Percentiles rank a stretch among this genome's conserved stretches.
phyloP scores from a whole-genome alignment of 805 yeast species.

The Kuraishia ogatae region DNA sequence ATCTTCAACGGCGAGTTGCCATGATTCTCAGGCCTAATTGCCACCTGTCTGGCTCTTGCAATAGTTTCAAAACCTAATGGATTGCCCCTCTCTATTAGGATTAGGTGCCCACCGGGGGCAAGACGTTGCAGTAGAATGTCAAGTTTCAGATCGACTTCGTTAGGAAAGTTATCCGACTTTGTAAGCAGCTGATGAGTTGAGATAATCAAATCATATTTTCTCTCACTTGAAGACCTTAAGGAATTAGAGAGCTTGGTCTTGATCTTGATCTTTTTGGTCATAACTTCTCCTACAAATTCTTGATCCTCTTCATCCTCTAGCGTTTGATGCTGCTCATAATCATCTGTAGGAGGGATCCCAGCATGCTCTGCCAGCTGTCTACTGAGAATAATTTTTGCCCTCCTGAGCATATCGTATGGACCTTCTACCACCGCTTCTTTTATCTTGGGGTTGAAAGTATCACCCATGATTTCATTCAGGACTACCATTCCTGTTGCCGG shows the following conservation, averaged over 20 bases:
- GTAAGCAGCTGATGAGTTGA: constrained; percentile 71
- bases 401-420: constrained; percentile 58
- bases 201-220: constrained; percentile 71
- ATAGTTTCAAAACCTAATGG: constrained; percentile 83
- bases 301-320: constrained; percentile 5
- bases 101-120: constrained; percentile 72
- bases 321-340: constrained; percentile 5
- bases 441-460: constrained; percentile 45
- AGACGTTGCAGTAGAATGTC: constrained; percentile 51
- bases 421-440: constrained; percentile 75
- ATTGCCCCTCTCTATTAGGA: constrained; percentile 81
- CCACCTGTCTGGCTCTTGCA: constrained; percentile 83
- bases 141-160: constrained; percentile 61
- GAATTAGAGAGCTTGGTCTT: constrained; percentile 47
- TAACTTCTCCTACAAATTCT: constrained; percentile 42
- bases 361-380: constrained; percentile 50
- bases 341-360: constrained; percentile 5
- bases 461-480: constrained; percentile 72
- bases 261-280: constrained; percentile 44
- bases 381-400: constrained; percentile 71
- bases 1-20: constrained; percentile 48
- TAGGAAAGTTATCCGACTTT: constrained; percentile 53
- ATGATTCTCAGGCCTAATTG: constrained; percentile 76
- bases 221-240: constrained; percentile 33
- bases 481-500: constrained; percentile 92